Conservation (phyloP, 164 flowering plant genomes). For the Liquidambar formosana region DNA sequence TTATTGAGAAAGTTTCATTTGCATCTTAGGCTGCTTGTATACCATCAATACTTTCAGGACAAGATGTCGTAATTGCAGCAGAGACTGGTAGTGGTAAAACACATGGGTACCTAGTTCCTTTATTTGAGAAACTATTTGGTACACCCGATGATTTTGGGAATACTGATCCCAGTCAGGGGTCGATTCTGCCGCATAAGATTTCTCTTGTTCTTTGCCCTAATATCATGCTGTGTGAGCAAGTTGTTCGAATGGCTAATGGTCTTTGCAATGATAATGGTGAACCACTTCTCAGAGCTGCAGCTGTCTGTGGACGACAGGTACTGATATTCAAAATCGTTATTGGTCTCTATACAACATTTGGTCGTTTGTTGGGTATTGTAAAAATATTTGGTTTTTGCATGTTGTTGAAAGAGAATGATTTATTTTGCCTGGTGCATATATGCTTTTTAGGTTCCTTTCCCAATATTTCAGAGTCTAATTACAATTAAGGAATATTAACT, state of each 20-base stretch:
- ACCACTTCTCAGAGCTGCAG: constrained; percentile 65
- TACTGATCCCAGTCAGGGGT: constrained; percentile 16
- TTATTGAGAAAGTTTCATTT: constrained; percentile 2
- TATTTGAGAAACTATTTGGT: constrained; percentile 52
- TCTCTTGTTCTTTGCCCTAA: constrained; percentile 95
- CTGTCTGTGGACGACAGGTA: constrained; percentile 89
- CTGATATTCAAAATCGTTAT: not conserved
- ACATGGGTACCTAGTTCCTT: constrained; percentile 80
- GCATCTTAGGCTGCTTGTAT: constrained; percentile 71
- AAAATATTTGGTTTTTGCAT: not conserved
- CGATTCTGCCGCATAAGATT: constrained; percentile 12
- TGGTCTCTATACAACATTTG: not conserved
- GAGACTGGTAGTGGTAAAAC: constrained; percentile 99
- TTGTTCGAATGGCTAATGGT: constrained; percentile 79
- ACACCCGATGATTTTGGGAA: constrained; percentile 17
- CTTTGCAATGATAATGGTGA: constrained; percentile 55
- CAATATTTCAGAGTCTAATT: not conserved
- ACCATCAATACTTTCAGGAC: constrained; percentile 69
- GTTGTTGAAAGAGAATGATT: not conserved
- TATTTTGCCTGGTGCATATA: not conserved
- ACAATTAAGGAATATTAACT: constrained; percentile 11
- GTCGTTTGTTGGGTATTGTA: not conserved
- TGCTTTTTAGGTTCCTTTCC: not conserved
- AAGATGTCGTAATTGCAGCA: constrained; percentile 88
- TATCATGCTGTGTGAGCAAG: constrained; percentile 93